Conservation (phyloP, 2,329 filamentous ascomycete genomes). For the Hymenoscyphus infarciens region DNA sequence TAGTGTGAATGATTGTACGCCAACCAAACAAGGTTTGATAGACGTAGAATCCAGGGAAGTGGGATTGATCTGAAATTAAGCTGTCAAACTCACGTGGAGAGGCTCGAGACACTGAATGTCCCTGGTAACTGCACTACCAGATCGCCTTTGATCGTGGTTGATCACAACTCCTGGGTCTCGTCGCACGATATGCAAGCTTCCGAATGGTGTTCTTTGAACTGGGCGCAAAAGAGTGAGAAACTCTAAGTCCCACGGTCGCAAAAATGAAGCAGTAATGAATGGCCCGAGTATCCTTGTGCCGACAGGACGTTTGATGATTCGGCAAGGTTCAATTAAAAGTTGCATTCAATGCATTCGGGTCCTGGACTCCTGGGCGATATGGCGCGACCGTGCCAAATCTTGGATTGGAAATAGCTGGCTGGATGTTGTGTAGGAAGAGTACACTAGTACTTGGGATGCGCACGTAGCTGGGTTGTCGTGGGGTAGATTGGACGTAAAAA, state of each 20-base stretch:
- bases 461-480: not conserved
- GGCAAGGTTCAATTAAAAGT: slow-evolving; percentile 16
- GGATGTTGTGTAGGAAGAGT: not conserved
- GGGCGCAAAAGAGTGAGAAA: not conserved
- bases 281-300: slow-evolving; percentile 26
- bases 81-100: slow-evolving; percentile 17
- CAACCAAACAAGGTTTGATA: slow-evolving; percentile 15
- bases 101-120: slow-evolving; percentile 6
- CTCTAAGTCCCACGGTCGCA: slow-evolving; percentile 15
- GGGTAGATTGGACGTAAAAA: not conserved
- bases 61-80: slow-evolving; percentile 2
- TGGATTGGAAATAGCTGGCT: not conserved
- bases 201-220: not conserved
- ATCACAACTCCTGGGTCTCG: not conserved
- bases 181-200: slow-evolving; percentile 22
- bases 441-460: slow-evolving; percentile 12
- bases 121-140: slow-evolving; percentile 7
- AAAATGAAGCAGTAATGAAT: slow-evolving; percentile 22
- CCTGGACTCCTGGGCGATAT: slow-evolving; percentile 8
- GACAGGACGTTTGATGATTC: slow-evolving; percentile 24
- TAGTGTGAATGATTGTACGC: slow-evolving; percentile 6
- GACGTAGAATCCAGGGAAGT: slow-evolving; percentile 3
- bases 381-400: too few relatives aligned
- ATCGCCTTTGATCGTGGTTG: slow-evolving; percentile 9
- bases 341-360: slow-evolving; percentile 18